Evolutionary conservation across 148 eudicot species (phyloP), one percentile per base, ranked within the genome.

Genomic region (Rhododendron griersonianum): DNA sequence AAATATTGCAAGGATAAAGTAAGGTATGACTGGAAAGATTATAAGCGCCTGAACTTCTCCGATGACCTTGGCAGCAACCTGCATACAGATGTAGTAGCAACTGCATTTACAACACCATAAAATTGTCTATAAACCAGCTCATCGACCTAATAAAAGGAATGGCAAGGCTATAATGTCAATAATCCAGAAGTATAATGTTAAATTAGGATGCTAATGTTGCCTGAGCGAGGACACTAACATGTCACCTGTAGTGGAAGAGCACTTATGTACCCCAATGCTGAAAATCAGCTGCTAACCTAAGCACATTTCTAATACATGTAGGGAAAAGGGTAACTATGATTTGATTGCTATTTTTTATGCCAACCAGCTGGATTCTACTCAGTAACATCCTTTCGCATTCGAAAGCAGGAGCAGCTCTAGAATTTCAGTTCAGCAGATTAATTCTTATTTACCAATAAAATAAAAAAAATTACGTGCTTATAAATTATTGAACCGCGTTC

Each of bases 31-130:
- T 23, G 99, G 99, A 87, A 97, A 97, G 30, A 95, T 92, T 91
- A 97, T 95, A 53, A 97, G 92, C 11, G 96, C 95, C 88, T 91
- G 98, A 87, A 95, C 98, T 93, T 97, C 99, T 84, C 99, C 98
- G 33, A 97, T 95, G 91, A 97, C 99, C 87, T 97, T 97, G 5
- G 98, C 98, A 89, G 99, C 99, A 89, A 95, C 99, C 99, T 97
- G 88, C n/a, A 85, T 37, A 79, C 28, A 84, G 23, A 83, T 55
- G 30, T 71, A 85, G 86, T 67, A 41, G 76, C 44, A 61, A 84
- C 76, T 47, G 57, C 74, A 85, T 74, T 59, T 77, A 90, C 35
- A 81, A 89, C 77, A 84, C 78, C 44, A 37, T 44, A 71, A 69
- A 83, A 48, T 83, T 14, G 15, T 83, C 85, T 33, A 71, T 71